Evolutionary conservation across 306 rosid genomes (phyloP).

Genomic region (Lagenaria siceraria): DNA sequence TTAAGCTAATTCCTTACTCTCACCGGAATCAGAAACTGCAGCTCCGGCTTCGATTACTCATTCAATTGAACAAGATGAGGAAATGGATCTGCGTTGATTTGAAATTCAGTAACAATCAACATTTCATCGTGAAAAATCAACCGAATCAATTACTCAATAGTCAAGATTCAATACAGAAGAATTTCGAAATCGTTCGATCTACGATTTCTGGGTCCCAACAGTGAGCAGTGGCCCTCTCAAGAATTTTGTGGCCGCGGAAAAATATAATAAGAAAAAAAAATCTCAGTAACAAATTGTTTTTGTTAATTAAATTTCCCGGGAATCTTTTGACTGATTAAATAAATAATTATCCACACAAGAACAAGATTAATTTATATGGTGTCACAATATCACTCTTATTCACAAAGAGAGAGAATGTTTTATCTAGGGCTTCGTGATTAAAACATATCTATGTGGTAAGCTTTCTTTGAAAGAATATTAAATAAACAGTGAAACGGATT

Average conservation of each 20-base stretch:
- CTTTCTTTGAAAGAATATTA: background rate
- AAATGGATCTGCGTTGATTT: background rate
- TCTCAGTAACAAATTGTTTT: background rate
- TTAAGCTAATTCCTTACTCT: background rate
- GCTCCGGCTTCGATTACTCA: conserved; percentile 1
- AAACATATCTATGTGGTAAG: background rate
- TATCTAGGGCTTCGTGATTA: background rate
- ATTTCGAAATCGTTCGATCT: conserved; percentile 1
- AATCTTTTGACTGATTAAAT: background rate
- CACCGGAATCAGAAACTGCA: background rate
- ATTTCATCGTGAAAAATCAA: background rate
- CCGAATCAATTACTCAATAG: background rate
- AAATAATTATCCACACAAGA: background rate
- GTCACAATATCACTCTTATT: background rate
- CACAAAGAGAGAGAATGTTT: background rate
- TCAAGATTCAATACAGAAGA: background rate
- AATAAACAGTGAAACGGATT: too few species aligned
- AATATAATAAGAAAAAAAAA: background rate
- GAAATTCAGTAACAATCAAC: background rate
- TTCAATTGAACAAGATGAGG: background rate
- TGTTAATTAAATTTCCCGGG: background rate
- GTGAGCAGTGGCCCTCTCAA: background rate
- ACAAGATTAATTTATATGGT: background rate
- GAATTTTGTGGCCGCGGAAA: background rate
- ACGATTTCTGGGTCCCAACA: background rate